Base-by-base conservation (phyloP, 2,329 filamentous ascomycete genomes). In the Thermoascus crustaceus region DNA sequence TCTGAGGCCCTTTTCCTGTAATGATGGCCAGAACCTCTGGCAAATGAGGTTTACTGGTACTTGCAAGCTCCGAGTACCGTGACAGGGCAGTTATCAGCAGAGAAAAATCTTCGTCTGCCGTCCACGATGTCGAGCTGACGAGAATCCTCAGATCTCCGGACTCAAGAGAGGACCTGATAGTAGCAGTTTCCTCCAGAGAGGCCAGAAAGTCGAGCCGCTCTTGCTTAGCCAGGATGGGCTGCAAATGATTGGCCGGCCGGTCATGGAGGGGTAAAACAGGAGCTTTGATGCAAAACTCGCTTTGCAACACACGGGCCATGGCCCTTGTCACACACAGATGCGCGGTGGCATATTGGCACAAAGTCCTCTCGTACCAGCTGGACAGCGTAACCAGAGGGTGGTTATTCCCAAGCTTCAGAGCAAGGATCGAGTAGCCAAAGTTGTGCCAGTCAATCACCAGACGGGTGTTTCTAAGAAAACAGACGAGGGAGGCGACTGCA, bases 401-500 rank as follows among this genome's bases (percentile, higher is more conserved):
- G 4, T 55, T 60, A 2, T 63, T 44, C 1, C 77, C 75, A 1
- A 82, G 65, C 42, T 79, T 80, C 32, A 82, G 60, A 2, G 73
- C 83, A 3, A 98, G 76, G 49, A 98, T 94, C 6, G 86, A 89
- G 71, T 89, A 94, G 48, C 89, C 91, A 61, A 95, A 96, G 63
- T 98, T 98, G 68, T 98, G 91, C 91, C 91, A 98, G 67, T 98
- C 91, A 37, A 96, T 83, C 41, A 96, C 72, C 3, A 98, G 73
- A 38, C 76, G 76, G 24, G 85, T 94, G 48, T 85, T 81, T 32
- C 91, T 80, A 33, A 94, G 59, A 47, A 79, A 75, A 50, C 84
- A 85, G 31, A 85, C 71, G 3, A 88, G 42, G 14, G 80, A 70
- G 10, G 85, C 82, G 23, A 95, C 68, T 34, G 81, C 75, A 14